phyloP scores from a whole-genome alignment of 2,329 filamentous ascomycete species.

The Juglanconis oblonga region DNA sequence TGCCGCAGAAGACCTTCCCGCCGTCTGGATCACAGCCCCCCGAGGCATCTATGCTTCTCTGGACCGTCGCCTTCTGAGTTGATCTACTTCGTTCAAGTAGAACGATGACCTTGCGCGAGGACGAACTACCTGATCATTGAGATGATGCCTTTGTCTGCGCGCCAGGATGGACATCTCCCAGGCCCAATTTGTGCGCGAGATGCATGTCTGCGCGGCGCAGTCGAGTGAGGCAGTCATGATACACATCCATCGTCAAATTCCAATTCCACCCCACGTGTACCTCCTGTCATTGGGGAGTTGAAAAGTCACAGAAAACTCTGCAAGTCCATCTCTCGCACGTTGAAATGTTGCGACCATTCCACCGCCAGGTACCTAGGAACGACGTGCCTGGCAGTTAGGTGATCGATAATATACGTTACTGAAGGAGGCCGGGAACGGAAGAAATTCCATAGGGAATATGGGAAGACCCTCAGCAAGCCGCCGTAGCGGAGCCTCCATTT shows the following conservation, averaged over 20 bases:
- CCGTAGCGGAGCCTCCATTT: constrained; percentile 49
- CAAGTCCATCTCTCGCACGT: background rate
- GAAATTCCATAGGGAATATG: constrained; percentile 45
- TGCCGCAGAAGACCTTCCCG: no score
- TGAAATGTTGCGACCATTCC: constrained; percentile 47
- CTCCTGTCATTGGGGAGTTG: background rate
- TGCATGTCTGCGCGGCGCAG: background rate
- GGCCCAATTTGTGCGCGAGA: no score
- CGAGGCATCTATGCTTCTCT: no score
- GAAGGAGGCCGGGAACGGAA: constrained; percentile 55
- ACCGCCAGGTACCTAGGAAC: constrained; percentile 46
- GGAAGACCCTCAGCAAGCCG: constrained; percentile 54
- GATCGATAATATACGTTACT: constrained; percentile 37
- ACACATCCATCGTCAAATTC: no score
- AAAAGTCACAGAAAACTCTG: background rate
- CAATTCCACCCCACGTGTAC: background rate
- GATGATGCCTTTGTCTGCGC: no score
- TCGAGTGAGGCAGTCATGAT: background rate
- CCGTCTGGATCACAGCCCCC: background rate
- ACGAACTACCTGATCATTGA: no score
- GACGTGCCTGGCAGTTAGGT: constrained; percentile 43
- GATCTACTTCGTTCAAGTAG: no score
- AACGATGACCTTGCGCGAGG: no score
- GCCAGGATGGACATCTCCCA: no score
- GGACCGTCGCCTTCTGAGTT: no score